Evolutionary conservation across 345 rosid species (phyloP).

Genomic region (Corymbia maculata): DNA sequence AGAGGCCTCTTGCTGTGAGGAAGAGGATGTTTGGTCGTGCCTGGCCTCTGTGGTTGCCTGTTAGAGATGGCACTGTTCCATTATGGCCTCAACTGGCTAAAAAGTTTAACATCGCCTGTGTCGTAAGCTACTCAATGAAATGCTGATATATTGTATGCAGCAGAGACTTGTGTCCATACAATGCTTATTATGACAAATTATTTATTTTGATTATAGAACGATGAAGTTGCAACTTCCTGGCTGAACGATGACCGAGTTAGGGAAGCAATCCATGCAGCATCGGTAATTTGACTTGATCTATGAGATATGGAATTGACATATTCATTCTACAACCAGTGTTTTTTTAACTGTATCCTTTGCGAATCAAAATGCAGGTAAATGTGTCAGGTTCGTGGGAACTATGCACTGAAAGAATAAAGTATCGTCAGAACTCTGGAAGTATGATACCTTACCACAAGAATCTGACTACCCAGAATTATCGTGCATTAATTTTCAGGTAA

Average conservation of each 20-base stretch:
- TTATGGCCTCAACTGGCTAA: not conserved
- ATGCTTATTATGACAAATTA: not conserved
- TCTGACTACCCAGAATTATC: constrained; percentile 30
- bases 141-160: not conserved
- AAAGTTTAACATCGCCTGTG: not conserved
- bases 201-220: constrained; percentile 15
- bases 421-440: constrained; percentile 19
- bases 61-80: constrained; percentile 1
- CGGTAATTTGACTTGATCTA: constrained; percentile 8
- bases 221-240: constrained; percentile 39
- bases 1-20: not conserved
- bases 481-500: constrained; percentile 54
- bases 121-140: not conserved
- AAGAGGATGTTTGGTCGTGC: not conserved
- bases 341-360: not conserved
- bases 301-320: not conserved
- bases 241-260: constrained; percentile 36
- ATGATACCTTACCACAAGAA: constrained; percentile 36
- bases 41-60: not conserved
- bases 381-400: constrained; percentile 34
- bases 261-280: constrained; percentile 37
- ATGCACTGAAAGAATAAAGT: constrained; percentile 17
- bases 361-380: constrained; percentile 1
- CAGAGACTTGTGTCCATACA: not conserved
- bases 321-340: not conserved